Evolutionary conservation across 179 eudicot genomes (phyloP).

Genomic region (Actinidia chinensis): DNA sequence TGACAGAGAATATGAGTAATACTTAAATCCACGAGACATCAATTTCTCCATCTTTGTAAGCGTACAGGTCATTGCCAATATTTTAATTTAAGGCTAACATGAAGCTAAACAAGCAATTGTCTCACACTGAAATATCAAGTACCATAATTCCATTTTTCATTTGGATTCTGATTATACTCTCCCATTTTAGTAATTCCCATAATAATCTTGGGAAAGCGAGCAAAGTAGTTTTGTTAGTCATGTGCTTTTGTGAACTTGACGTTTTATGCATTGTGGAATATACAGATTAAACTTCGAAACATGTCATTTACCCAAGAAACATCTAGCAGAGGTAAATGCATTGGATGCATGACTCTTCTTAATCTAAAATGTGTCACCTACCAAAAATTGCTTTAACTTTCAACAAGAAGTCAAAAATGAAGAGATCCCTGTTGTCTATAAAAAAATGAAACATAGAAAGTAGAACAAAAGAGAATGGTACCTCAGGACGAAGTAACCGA

Average conservation of each 20-base stretch:
- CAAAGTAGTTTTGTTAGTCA: too few species aligned
- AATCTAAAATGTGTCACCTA: background rate
- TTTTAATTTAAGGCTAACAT: background rate
- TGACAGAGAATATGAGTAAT: background rate
- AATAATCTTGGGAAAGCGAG: too few species aligned
- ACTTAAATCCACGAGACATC: background rate
- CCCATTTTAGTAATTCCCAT: too few species aligned
- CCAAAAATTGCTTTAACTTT: background rate
- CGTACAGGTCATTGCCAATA: background rate
- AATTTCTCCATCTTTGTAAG: background rate
- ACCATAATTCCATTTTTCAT: background rate
- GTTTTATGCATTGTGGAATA: background rate
- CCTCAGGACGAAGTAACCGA: constrained; percentile 99
- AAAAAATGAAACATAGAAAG: constrained; percentile 2
- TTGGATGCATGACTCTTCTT: background rate
- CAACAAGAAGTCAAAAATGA: background rate
- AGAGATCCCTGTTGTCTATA: constrained; percentile 6
- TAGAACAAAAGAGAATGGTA: constrained; percentile 27
- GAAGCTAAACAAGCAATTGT: background rate
- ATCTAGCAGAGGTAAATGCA: background rate
- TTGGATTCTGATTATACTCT: too few species aligned
- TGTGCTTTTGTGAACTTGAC: too few species aligned
- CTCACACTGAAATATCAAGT: background rate
- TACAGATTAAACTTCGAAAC: background rate
- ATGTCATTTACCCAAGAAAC: background rate